Conservation (phyloP, 2,329 filamentous ascomycete genomes). For the Dryadomyces quercus-mongolicae region DNA sequence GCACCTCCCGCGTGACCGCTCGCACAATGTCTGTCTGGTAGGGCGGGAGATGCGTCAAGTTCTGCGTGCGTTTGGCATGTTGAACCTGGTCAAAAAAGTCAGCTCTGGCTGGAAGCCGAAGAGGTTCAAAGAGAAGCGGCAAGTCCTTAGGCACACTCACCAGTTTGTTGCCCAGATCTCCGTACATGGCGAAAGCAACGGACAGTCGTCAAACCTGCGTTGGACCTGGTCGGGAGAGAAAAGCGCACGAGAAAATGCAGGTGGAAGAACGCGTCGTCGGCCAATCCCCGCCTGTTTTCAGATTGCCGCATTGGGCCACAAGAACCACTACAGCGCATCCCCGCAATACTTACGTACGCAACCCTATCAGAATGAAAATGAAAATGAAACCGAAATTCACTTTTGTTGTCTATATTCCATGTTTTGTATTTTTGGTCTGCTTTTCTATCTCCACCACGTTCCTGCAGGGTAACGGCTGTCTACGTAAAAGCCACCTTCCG, state of each 20-base stretch:
- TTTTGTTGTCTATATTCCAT: not conserved
- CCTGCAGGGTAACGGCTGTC: too few species aligned
- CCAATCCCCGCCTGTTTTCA: not conserved
- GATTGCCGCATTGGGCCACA: not conserved
- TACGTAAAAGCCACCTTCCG: too few species aligned
- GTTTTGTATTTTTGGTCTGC: not conserved
- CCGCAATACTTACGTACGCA: not conserved
- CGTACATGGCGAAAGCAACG: slow-evolving; percentile 53
- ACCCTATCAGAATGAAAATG: too few species aligned
- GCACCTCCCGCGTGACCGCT: slow-evolving; percentile 77
- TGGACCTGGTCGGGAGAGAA: too few species aligned
- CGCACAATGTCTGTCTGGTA: slow-evolving; percentile 91
- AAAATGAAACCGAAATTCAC: too few species aligned
- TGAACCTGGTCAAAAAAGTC: slow-evolving; percentile 50
- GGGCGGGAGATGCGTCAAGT: slow-evolving; percentile 71
- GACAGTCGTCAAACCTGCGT: too few species aligned
- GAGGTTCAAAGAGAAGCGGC: too few species aligned
- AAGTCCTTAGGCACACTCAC: slow-evolving; percentile 29
- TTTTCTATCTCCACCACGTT: too few species aligned
- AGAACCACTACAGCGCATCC: too few species aligned
- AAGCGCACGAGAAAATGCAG: not conserved
- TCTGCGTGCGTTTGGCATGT: slow-evolving; percentile 90
- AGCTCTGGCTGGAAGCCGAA: too few species aligned
- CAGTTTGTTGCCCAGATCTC: slow-evolving; percentile 76
- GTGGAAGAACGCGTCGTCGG: too few species aligned